Evolutionary conservation across 257 asterid genomes (phyloP), one percentile per base, ranked within the genome.

Genomic region (Primulina eburnea): DNA sequence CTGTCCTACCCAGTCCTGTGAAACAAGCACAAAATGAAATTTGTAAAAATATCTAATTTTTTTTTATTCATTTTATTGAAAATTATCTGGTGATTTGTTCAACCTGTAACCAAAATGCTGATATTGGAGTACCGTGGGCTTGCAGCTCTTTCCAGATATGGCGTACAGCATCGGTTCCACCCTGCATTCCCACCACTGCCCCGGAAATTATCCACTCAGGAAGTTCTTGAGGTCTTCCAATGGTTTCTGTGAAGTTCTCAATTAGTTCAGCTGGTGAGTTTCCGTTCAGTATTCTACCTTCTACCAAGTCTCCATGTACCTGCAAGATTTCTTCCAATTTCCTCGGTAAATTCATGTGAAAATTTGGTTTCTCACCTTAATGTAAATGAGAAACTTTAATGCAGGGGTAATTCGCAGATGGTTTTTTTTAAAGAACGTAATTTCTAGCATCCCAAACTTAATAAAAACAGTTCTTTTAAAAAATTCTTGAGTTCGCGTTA

Each of bases 81-180:
- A 58, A 74, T 33, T 14, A 55, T 58, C 63, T 72, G 70, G 67
- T 18, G 17, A 66, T 52, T 38, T 67, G 55, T 56, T 70, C 18
- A 77, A 90, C 98, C 96, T 93, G 97, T 85, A 93, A 72, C 98
- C 98, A 92, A 78, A 92, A 92, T 79, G 97, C 94, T 65, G 98
- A 92, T 78, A 92, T 69, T n/a, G 97, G 98, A 43, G 96, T 95
- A 17, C 83, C 88, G 20, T 80, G 74, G 75, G 56, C 73, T 69
- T 78, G 80, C 60, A 92, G 85, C 72, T 87, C 77, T 12, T 84
- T 82, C 97, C 89, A 92, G 64, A 79, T 68, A 10, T 52, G 30
- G 61, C 87, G 86, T 7, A 92, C 94, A 1, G 73, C 71, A 47
- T 82, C 78, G 1, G 96, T 90, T 70, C 98, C 98, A 9, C 98